Conservation (phyloP, 768 basidiomycete genomes). For the Leccinum rimulosum region DNA sequence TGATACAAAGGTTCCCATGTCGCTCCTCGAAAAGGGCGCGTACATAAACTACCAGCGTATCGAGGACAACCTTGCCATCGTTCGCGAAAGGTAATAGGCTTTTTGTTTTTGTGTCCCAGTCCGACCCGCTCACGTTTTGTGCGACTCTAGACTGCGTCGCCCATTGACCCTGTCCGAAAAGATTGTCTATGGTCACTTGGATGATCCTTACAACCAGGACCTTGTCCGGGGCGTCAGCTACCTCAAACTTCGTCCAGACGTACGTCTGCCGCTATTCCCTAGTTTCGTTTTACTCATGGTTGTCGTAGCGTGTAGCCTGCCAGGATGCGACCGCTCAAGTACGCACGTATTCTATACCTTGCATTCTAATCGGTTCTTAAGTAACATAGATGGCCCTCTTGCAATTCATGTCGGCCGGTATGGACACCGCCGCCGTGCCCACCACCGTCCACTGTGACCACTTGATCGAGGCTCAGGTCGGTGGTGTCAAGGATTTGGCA, state of each 20-base stretch:
- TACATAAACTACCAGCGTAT: conserved; percentile 97
- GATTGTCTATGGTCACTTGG: conserved; percentile 96
- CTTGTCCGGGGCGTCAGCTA: conserved; percentile 91
- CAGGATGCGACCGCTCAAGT: conserved; percentile 91
- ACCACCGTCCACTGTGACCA: conserved; percentile 99
- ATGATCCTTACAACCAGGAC: conserved; percentile 89
- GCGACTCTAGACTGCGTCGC: conserved; percentile 63
- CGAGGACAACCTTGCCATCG: conserved; percentile 91
- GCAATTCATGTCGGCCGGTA: conserved; percentile 99
- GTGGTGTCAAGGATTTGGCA: conserved; percentile 89
- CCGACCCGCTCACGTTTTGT: background rate
- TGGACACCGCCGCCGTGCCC: conserved; percentile 96
- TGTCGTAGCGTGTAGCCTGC: conserved; percentile 74
- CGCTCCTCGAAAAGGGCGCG: conserved; percentile 73
- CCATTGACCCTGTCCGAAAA: conserved; percentile 95
- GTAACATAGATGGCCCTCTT: conserved; percentile 87
- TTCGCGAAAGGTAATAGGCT: conserved; percentile 68
- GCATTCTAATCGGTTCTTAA: background rate
- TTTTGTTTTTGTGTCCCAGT: background rate
- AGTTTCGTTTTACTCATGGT: conserved; percentile 2
- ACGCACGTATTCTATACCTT: conserved; percentile 20
- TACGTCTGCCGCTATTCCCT: conserved; percentile 40
- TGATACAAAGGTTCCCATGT: conserved; percentile 89
- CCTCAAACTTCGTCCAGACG: conserved; percentile 96
- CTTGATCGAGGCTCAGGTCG: conserved; percentile 95